Conservation (phyloP, 2,329 filamentous ascomycete genomes). For the Alternaria sp. region DNA sequence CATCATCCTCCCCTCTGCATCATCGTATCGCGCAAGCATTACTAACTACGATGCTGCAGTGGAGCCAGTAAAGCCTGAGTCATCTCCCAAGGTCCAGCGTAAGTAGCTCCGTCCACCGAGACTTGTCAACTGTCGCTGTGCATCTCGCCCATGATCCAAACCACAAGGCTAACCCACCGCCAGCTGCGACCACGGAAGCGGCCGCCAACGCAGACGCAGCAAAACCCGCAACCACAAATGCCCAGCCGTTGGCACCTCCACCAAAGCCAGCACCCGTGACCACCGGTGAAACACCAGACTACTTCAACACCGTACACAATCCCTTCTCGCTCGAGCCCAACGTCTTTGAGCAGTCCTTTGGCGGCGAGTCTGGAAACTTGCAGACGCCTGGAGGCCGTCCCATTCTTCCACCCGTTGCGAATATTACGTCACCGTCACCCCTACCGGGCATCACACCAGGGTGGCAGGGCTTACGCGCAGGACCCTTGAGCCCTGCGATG, state of each 20-base stretch:
- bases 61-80: conserved; percentile 42
- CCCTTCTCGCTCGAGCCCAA: conserved; percentile 84
- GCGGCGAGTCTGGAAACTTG: conserved; percentile 53
- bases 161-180: conserved; percentile 29
- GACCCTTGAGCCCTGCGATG: conserved; percentile 96
- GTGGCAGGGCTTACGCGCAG: conserved; percentile 90
- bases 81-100: conserved; percentile 36
- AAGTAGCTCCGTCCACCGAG: conserved; percentile 24
- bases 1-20: conserved; percentile 18
- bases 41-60: conserved; percentile 31
- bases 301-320: conserved; percentile 60
- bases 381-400: conserved; percentile 79
- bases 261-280: conserved; percentile 56
- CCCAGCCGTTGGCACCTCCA: conserved; percentile 61
- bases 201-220: conserved; percentile 29
- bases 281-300: conserved; percentile 58
- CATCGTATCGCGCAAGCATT: conserved; percentile 22
- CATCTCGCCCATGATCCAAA: conserved; percentile 10
- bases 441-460: conserved; percentile 76
- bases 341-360: conserved; percentile 96
- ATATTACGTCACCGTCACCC: conserved; percentile 87
- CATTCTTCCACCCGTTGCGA: conserved; percentile 86
- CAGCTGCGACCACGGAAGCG: conserved; percentile 36
- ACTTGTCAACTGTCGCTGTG: conserved; percentile 13
- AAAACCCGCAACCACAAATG: conserved; percentile 53